Percentiles rank a stretch among this genome's conserved stretches.
Evolutionary conservation across 495 filamentous ascomycete genomes (phyloP).

Genomic region (Aspergillus incahuasiensis): DNA sequence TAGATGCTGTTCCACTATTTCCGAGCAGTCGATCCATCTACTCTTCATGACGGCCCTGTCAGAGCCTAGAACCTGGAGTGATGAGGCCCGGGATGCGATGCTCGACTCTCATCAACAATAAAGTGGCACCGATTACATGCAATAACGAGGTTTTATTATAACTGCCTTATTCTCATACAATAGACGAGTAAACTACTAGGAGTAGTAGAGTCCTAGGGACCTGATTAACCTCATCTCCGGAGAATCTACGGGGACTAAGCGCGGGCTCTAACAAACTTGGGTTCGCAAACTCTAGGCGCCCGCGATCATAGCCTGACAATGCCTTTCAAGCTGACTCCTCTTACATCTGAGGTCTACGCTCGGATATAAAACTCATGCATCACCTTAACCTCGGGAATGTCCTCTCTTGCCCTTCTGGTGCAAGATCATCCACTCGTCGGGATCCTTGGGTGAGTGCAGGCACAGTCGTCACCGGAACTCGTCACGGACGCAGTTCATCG

Average conservation of each 20-base stretch:
- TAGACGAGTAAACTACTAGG: not conserved
- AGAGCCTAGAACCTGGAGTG: not conserved
- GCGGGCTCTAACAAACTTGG: not conserved
- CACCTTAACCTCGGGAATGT: too few relatives aligned
- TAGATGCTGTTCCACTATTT: not conserved
- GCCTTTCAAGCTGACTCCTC: slow-evolving; percentile 11
- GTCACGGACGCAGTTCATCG: not conserved
- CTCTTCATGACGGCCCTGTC: not conserved
- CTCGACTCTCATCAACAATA: not conserved
- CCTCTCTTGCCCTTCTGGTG: not conserved
- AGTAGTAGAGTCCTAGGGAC: too few relatives aligned
- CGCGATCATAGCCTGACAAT: not conserved
- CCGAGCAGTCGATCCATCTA: not conserved
- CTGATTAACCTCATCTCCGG: not conserved
- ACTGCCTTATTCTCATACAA: not conserved
- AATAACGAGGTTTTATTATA: not conserved
- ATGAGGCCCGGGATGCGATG: not conserved
- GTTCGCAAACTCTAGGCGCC: not conserved
- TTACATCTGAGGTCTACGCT: not conserved
- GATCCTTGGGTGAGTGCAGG: not conserved
- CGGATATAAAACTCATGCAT: not conserved
- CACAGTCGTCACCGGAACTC: not conserved
- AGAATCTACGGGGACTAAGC: not conserved
- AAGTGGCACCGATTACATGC: too few relatives aligned
- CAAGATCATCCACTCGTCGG: not conserved